A percentile compares a stretch with the other conserved stretches of the same genome.
phyloP scores from a whole-genome alignment of 2,329 filamentous ascomycete genomes.

The Monosporascus sp. region DNA sequence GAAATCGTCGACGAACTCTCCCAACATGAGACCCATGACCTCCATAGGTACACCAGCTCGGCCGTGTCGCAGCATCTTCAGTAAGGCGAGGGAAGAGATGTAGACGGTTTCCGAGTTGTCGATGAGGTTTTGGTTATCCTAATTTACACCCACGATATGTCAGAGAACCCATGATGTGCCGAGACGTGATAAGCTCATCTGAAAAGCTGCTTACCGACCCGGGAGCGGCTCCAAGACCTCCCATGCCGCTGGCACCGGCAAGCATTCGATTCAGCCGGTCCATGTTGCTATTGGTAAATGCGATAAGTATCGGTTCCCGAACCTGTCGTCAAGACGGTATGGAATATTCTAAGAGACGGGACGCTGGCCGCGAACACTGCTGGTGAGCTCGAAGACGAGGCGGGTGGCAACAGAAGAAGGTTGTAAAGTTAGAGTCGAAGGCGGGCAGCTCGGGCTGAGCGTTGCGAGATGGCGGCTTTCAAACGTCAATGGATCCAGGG shows the following conservation, averaged over 20 bases:
- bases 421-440: neutral
- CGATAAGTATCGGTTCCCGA: neutral
- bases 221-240: constrained; percentile 53
- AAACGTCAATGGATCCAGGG: neutral
- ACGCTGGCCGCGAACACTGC: neutral
- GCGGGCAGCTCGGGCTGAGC: neutral
- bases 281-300: constrained; percentile 49
- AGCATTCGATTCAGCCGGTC: constrained; percentile 90
- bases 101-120: constrained; percentile 99
- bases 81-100: constrained; percentile 91
- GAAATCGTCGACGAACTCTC: constrained; percentile 98
- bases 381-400: neutral
- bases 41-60: constrained; percentile 98
- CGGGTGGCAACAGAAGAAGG: neutral
- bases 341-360: no score
- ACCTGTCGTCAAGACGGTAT: no score
- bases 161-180: neutral
- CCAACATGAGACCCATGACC: constrained; percentile 98
- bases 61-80: constrained; percentile 98
- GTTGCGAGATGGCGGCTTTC: neutral
- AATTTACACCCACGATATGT: constrained; percentile 9
- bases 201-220: constrained; percentile 49
- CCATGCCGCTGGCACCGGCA: constrained; percentile 64
- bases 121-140: constrained; percentile 89
- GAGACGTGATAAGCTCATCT: neutral